Evolutionary conservation across 305 asterid species (phyloP).

Genomic region (Fraxinus platypoda): DNA sequence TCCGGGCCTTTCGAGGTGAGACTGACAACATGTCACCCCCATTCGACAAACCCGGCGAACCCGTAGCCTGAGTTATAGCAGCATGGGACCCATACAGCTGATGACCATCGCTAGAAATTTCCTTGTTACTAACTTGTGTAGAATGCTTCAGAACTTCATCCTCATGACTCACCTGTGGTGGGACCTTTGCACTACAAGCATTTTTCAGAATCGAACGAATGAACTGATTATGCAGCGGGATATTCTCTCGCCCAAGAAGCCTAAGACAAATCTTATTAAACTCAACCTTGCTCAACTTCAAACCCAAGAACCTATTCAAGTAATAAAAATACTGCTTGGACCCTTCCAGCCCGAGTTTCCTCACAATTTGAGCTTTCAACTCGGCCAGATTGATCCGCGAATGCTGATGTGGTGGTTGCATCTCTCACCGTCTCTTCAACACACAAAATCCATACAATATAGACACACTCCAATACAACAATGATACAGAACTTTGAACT

Average conservation of each 20-base stretch:
- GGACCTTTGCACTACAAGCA: conserved; percentile 57
- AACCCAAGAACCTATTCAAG: conserved; percentile 59
- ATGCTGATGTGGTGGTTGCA: conserved; percentile 56
- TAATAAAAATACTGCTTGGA: conserved; percentile 66
- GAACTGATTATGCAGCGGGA: conserved; percentile 63
- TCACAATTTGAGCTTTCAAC: conserved; percentile 58
- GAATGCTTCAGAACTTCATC: conserved; percentile 41
- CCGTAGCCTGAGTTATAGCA: conserved; percentile 37
- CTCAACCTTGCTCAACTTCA: conserved; percentile 61
- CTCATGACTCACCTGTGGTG: conserved; percentile 44
- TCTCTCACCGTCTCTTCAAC: conserved; percentile 36
- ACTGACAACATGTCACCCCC: conserved; percentile 67
- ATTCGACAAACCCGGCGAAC: conserved; percentile 59
- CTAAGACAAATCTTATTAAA: conserved; percentile 63
- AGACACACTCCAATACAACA: conserved; percentile 37
- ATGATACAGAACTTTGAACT: conserved; percentile 36
- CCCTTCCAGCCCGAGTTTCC: conserved; percentile 58
- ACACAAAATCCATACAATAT: conserved; percentile 52
- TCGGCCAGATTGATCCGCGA: conserved; percentile 62
- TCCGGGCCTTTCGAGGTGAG: conserved; percentile 80
- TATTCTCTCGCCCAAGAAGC: conserved; percentile 51
- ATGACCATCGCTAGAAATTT: conserved; percentile 36
- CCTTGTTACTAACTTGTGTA: conserved; percentile 43
- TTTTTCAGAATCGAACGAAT: conserved; percentile 58
- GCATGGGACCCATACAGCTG: conserved; percentile 60